phyloP scores from a whole-genome alignment of 2,329 filamentous ascomycete genomes.

The Clarireedia sp. region DNA sequence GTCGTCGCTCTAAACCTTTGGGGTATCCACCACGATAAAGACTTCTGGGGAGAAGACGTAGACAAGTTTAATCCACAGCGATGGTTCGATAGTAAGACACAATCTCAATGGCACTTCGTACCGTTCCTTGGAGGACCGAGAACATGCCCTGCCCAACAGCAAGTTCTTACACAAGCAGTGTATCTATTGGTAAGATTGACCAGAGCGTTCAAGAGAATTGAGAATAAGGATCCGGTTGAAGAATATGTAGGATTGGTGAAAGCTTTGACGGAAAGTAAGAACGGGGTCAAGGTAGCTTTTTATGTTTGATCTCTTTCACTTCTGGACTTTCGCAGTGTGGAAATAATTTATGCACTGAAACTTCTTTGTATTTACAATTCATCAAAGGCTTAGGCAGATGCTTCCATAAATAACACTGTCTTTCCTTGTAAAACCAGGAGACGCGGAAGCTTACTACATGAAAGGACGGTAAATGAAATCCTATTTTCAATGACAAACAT shows the following conservation, averaged over 20 bases:
- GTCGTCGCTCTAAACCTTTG: slow-evolving; percentile 19
- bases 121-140: slow-evolving; percentile 30
- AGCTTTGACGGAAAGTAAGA: slow-evolving; percentile 6
- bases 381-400: too few relatives aligned
- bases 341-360: not conserved
- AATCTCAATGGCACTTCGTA: slow-evolving; percentile 25
- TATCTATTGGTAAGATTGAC: slow-evolving; percentile 24
- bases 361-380: not conserved
- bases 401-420: not conserved
- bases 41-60: slow-evolving; percentile 31
- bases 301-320: too few relatives aligned
- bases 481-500: too few relatives aligned
- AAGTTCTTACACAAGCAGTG: slow-evolving; percentile 28
- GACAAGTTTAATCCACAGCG: slow-evolving; percentile 28
- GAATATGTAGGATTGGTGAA: not conserved
- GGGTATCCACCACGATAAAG: slow-evolving; percentile 24
- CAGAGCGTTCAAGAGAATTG: slow-evolving; percentile 24
- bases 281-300: slow-evolving; percentile 8
- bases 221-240: slow-evolving; percentile 19
- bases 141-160: slow-evolving; percentile 30
- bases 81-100: slow-evolving; percentile 29
- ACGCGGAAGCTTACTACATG: too few relatives aligned
- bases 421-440: too few relatives aligned
- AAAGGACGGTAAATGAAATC: too few relatives aligned
- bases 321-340: not conserved